Conservation (phyloP, 2,329 filamentous ascomycete species). For the Capronia epimyces region DNA sequence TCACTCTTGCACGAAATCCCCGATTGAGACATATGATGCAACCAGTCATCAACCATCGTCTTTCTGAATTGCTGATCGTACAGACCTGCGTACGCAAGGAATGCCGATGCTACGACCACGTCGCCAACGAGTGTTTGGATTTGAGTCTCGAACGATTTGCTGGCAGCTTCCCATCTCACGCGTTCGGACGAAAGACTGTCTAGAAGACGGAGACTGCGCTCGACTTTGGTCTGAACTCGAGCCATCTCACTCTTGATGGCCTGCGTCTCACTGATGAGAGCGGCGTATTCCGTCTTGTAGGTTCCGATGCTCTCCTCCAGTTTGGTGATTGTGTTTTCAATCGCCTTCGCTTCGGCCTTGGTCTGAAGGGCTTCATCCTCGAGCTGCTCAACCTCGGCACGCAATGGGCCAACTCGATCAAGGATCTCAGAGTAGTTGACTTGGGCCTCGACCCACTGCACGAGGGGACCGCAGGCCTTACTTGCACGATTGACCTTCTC, state of each 20-base stretch:
- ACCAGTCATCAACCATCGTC: slow-evolving; percentile 96
- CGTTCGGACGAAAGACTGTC: slow-evolving; percentile 94
- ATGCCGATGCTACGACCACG: slow-evolving; percentile 91
- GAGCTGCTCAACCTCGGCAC: slow-evolving; percentile 79
- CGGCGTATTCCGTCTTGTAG: slow-evolving; percentile 94
- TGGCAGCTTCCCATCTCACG: slow-evolving; percentile 90
- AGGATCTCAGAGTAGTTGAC: slow-evolving; percentile 97
- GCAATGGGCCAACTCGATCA: slow-evolving; percentile 84
- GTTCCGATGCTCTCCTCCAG: slow-evolving; percentile 87
- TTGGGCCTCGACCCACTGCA: slow-evolving; percentile 95
- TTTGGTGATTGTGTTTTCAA: slow-evolving; percentile 76
- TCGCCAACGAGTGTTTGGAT: slow-evolving; percentile 95
- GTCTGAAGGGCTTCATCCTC: slow-evolving; percentile 87
- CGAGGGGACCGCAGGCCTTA: slow-evolving; percentile 92
- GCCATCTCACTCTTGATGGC: slow-evolving; percentile 97
- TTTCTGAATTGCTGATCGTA: slow-evolving; percentile 98
- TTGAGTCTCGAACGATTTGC: slow-evolving; percentile 96
- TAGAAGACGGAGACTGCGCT: slow-evolving; percentile 86
- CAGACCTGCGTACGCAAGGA: slow-evolving; percentile 91
- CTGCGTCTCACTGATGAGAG: slow-evolving; percentile 92
- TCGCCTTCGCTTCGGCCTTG: slow-evolving; percentile 85
- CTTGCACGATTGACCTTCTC: slow-evolving; percentile 94
- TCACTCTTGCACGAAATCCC: slow-evolving; percentile 88
- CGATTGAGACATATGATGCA: slow-evolving; percentile 86
- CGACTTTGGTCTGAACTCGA: slow-evolving; percentile 94